Evolutionary conservation across 805 yeast species (phyloP), one percentile per base, ranked within the genome.

Genomic region (Hanseniaspora osmophila): DNA sequence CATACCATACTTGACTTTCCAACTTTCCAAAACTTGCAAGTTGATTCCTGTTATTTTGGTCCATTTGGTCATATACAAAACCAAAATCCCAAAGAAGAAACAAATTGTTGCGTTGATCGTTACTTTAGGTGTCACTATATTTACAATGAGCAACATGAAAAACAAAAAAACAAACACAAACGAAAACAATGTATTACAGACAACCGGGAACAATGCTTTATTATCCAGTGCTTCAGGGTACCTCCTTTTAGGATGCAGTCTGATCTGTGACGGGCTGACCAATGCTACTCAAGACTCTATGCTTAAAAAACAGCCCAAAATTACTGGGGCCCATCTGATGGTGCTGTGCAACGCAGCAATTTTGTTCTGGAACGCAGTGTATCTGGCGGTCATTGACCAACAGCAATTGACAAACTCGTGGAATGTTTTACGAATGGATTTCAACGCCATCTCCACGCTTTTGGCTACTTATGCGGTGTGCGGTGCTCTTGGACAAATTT

Each of bases 401-500:
- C 40, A 47, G 4, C 66, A 62, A 45, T 32, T 50, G 12, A 11
- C 10, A 2, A 48, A 67, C 30, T 67, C 80, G 0, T 56, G 72
- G 3, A 5, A 7, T n/a, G 44, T 75, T 68, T 10, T 59, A 17
- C 30, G 44, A 5, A n/a, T 43, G 16, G 64, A 61, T 46, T 16
- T 19, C 2, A 82, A 83, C 1, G 60, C 63, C 11, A 78, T 82
- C 10, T 52, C 78, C 17, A 49, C 56, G 13, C 88, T 87, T 56
- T 70, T 90, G 27, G 47, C 75, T 15, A 56, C 73, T 7, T 92
- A 84, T 61, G 80, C 88, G 0, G 45, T 78, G 0, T 79, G 85
- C 58, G 98, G 97, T 2, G 80, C 96, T 0, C 55, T 86, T 27
- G 99, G 99, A 13, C 97, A 92, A 62, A 75, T 88, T n/a, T 92